Percentiles rank a stretch among this genome's conserved stretches.
phyloP scores from a whole-genome alignment of 306 rosid species.

The Phaseolus lunatus region DNA sequence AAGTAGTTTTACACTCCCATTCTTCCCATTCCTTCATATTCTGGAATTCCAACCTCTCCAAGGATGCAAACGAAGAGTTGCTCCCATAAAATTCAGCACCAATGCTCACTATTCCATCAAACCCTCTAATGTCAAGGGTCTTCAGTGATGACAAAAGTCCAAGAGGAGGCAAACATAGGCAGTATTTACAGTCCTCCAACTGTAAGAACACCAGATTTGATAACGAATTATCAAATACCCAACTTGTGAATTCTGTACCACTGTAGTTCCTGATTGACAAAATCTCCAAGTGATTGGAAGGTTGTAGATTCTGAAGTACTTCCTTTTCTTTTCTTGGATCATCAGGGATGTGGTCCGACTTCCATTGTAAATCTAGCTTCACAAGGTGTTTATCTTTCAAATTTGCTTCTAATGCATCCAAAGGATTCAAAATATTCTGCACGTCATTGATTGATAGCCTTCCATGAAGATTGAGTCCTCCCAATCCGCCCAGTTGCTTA shows the following conservation, averaged over 20 bases:
- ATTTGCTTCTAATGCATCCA: neutral
- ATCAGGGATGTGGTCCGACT: neutral
- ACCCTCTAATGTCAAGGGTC: fast-evolving
- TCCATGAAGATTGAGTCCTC: neutral
- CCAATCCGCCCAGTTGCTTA: neutral
- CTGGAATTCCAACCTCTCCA: fast-evolving
- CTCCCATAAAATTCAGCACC: neutral
- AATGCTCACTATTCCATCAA: neutral
- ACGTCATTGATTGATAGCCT: neutral
- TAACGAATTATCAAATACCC: neutral
- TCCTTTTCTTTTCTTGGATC: neutral
- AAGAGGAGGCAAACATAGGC: neutral
- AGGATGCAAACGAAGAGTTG: neutral
- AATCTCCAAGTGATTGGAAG: neutral
- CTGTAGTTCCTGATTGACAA: neutral
- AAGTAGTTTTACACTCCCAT: neutral
- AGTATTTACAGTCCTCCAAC: neutral
- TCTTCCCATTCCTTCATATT: neutral
- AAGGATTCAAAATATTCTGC: neutral
- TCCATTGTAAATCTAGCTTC: neutral
- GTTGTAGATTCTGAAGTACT: neutral
- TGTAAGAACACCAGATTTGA: neutral
- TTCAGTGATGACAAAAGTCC: neutral
- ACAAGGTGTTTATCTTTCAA: neutral
- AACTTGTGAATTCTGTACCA: neutral